Conservation (phyloP, 768 basidiomycete genomes). For the Tricholoma sp. region DNA sequence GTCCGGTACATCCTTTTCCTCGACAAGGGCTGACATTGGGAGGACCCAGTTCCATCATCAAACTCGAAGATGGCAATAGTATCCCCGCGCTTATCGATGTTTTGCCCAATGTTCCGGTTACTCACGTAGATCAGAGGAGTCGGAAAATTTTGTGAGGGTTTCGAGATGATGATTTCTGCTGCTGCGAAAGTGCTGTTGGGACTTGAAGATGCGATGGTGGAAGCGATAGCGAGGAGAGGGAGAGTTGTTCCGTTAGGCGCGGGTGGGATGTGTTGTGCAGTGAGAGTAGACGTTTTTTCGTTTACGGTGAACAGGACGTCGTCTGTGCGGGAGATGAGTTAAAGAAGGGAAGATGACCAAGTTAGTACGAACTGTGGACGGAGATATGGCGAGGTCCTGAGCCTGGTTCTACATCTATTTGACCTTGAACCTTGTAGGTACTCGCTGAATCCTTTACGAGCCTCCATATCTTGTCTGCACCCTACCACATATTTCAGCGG, state of each 20-base stretch:
- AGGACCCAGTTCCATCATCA: slow-evolving; percentile 19
- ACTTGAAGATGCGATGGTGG: slow-evolving; percentile 35
- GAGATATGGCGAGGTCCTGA: slow-evolving; percentile 58
- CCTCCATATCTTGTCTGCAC: slow-evolving; percentile 67
- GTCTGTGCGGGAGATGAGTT: slow-evolving; percentile 22
- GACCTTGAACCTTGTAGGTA: slow-evolving; percentile 50
- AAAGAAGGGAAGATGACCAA: neutral
- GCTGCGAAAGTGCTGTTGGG: slow-evolving; percentile 39
- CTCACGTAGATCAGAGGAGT: slow-evolving; percentile 47
- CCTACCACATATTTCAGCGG: slow-evolving; percentile 30
- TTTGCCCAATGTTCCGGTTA: slow-evolving; percentile 49
- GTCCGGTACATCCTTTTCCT: neutral
- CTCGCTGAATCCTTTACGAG: slow-evolving; percentile 40
- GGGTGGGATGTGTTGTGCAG: slow-evolving; percentile 43
- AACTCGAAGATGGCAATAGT: slow-evolving; percentile 53
- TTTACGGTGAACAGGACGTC: slow-evolving; percentile 46
- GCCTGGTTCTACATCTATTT: slow-evolving; percentile 55
- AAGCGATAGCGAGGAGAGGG: slow-evolving; percentile 40
- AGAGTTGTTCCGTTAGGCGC: slow-evolving; percentile 43
- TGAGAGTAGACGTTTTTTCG: slow-evolving; percentile 48
- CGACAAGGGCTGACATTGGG: neutral
- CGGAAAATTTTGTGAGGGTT: slow-evolving; percentile 35
- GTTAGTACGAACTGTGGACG: slow-evolving; percentile 23
- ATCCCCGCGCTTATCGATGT: slow-evolving; percentile 44
- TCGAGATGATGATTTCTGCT: slow-evolving; percentile 50